A percentile compares a stretch with the other conserved stretches of the same genome.
phyloP scores from a whole-genome alignment of 768 basidiomycete genomes.

The Podaxis sp. region DNA sequence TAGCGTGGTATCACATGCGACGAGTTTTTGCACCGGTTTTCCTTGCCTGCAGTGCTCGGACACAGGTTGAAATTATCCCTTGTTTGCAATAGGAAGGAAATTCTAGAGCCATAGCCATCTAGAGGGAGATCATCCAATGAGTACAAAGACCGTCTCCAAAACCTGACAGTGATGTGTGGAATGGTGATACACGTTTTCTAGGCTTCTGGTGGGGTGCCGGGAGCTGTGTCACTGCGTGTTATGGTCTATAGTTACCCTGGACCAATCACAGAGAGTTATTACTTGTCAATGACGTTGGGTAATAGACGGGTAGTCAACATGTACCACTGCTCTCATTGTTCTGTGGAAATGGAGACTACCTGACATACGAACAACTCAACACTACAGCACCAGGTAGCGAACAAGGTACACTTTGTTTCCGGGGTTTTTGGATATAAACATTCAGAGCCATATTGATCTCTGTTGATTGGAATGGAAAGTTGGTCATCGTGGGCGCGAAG shows the following conservation, averaged over 20 bases:
- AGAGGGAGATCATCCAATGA: not conserved
- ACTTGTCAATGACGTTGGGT: not conserved
- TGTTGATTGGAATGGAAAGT: conserved; percentile 2
- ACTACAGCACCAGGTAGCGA: not conserved
- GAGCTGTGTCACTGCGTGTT: conserved; percentile 7
- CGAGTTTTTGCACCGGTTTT: not conserved
- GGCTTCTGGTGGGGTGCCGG: not conserved
- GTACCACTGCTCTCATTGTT: not conserved
- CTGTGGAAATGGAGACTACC: not conserved
- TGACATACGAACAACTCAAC: not conserved
- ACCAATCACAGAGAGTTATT: not conserved
- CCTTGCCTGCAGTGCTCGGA: not conserved
- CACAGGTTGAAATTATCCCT: not conserved
- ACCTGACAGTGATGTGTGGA: not conserved
- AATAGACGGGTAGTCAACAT: not conserved
- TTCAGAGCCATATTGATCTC: not conserved
- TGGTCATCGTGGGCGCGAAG: not conserved
- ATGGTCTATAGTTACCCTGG: not conserved
- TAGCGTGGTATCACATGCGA: not conserved
- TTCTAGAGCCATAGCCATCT: not conserved
- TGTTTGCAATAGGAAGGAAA: not conserved
- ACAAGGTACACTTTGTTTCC: conserved; percentile 2
- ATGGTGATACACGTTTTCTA: conserved; percentile 9
- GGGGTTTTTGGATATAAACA: not conserved
- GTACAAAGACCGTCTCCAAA: conserved; percentile 7